Evolutionary conservation across 1,284 basidiomycete species (phyloP), one percentile per base, ranked within the genome.

Genomic region (Leccinum pachyderme): DNA sequence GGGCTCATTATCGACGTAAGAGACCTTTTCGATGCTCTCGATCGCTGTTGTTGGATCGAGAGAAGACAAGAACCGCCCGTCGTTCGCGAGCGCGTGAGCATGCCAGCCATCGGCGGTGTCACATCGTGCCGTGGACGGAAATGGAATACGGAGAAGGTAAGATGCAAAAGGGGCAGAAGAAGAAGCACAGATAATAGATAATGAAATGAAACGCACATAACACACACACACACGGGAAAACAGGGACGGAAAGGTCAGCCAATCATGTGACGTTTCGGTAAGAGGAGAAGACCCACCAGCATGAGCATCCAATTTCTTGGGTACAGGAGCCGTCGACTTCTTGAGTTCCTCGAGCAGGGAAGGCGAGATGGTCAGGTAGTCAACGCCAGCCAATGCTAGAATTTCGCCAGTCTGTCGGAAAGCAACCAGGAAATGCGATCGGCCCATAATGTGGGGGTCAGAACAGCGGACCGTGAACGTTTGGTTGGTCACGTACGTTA

Each of bases 351-450:
- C 93, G 63, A 98, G 89, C 49, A 98, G 83, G 55, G 83, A 71
- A 60, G 96, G 96, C 13, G 95, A 80, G 71, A 98, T 98, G 69
- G 96, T 98, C 62, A 98, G 81, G 86, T 91, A 97, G 79, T 98
- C 96, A 63, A 95, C 91, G 67, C 96, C 96, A 59, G 95, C 95
- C 54, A 99, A 85, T 22, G 93, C 84, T 73, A 88, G 91, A 79
- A 99, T 98, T 80, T 98, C 96, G 67, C 92, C 91, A 56, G 76
- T 76, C 90, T 93, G 66, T 57, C 8, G 55, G 69, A 61, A 58
- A 59, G 63, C 48, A 70, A 63, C 44, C 52, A 32, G 60, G 59
- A 59, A 62, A 61, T 46, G 64, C 60, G 47, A 70, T 64, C 52
- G 49, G 47, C 35, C 33, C 45, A 61, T 52, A 6, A 49, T 28